Base-by-base conservation (phyloP, 169 alveolate genomes). In the Plasmodium relictum region DNA sequence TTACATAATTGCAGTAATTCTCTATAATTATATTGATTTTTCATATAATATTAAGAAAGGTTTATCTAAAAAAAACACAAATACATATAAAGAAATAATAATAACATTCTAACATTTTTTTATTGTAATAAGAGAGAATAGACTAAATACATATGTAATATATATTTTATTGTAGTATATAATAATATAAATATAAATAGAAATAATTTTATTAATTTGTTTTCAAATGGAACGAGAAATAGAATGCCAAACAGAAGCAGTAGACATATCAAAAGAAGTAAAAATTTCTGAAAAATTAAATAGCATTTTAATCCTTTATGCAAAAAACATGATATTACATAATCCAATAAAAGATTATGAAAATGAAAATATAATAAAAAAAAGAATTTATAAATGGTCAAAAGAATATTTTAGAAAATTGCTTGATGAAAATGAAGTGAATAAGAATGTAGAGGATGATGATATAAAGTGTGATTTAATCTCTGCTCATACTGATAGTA, bases 201-300 rank as follows among this genome's bases (percentile, higher is more conserved):
- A 31, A 31, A 31, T 31, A 31, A 48, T 44, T 44, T 65, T 20
- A 37, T 3, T 8, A 44, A 18, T 14, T 10, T 45, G 31, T 20
- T 63, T 24, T 70, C 58, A 18, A 26, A 83, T 83, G 91, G 91
- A 83, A 20, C 31, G 45, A 52, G 91, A 83, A 45, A 62, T 70
- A 31, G 66, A 83, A 20, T 83, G 91, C 24, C 91, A 83, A 83
- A 83, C 85, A 5, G 91, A 83, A 24, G 31, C 50, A 42, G 41
- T 24, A 26, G 63, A 54, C 24, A 12, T 69, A 56, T 69, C 80
- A 39, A 73, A 83, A 44, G 86, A 68, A 83, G 68, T 83, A 66
- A 68, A 69, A 4, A 42, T 83, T 24, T 70, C 91, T 44, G 91
- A 83, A 52, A 50, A 69, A 44, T 24, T 83, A 65, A 83, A 83